Evolutionary conservation across 1,284 basidiomycete genomes (phyloP).

Genomic region (Coniferiporia sulphurascens): DNA sequence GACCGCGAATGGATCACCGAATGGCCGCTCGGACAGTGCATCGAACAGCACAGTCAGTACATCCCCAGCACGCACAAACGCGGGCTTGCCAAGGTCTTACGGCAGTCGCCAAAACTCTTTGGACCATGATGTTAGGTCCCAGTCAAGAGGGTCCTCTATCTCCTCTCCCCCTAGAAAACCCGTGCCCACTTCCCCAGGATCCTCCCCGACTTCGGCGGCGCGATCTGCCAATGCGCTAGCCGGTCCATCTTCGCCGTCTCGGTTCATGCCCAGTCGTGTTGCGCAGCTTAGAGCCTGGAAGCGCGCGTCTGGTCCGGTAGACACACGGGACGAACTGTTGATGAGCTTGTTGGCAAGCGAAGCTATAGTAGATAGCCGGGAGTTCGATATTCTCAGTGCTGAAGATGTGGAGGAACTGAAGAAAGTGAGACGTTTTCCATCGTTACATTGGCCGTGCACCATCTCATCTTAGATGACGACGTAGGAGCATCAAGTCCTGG

Average conservation of each 20-base stretch:
- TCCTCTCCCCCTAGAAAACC: slow-evolving; percentile 29
- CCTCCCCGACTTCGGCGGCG: slow-evolving; percentile 23
- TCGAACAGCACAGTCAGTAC: slow-evolving; percentile 14
- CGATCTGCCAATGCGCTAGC: slow-evolving; percentile 33
- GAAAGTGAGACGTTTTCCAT: slow-evolving; percentile 48
- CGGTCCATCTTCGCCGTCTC: slow-evolving; percentile 37
- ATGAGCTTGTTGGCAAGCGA: slow-evolving; percentile 83
- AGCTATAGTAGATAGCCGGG: slow-evolving; percentile 77
- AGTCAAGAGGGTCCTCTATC: slow-evolving; percentile 25
- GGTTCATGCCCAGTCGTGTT: slow-evolving; percentile 27
- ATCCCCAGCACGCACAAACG: slow-evolving; percentile 6
- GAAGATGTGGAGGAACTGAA: slow-evolving; percentile 91
- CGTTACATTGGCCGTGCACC: background rate
- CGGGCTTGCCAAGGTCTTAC: background rate
- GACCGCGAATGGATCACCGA: background rate
- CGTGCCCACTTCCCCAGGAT: slow-evolving; percentile 30
- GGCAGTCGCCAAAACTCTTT: slow-evolving; percentile 22
- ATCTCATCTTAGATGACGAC: slow-evolving; percentile 6
- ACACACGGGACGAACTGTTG: slow-evolving; percentile 66
- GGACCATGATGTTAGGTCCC: slow-evolving; percentile 23
- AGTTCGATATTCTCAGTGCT: slow-evolving; percentile 67
- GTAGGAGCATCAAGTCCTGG: slow-evolving; percentile 67
- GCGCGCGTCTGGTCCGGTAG: slow-evolving; percentile 30
- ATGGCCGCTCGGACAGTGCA: slow-evolving; percentile 9
- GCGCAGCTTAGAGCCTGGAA: slow-evolving; percentile 21